A percentile compares a stretch with the other conserved stretches of the same genome.
phyloP scores from a whole-genome alignment of 225 moss, liverwort and hornwort species.

The Physcomitrellopsis africana region DNA sequence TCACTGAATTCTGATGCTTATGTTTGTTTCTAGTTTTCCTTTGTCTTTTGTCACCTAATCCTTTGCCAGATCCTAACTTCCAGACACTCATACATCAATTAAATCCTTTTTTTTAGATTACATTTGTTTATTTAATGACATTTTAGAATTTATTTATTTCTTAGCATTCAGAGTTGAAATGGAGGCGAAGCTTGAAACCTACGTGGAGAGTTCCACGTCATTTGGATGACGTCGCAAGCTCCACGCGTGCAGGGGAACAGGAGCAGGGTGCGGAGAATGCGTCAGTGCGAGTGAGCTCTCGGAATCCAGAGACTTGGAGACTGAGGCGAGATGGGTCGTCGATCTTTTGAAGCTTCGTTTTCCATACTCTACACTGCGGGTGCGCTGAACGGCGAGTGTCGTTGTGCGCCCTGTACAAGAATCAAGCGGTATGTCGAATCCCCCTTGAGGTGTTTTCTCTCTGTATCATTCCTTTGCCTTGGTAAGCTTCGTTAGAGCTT shows the following conservation, averaged over 20 bases:
- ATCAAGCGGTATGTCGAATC: constrained; percentile 11
- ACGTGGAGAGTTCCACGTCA: constrained; percentile 28
- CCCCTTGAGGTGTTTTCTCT: not conserved
- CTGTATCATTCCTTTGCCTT: not conserved
- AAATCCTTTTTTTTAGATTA: no score
- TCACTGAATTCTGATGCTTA: no score
- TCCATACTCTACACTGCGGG: not conserved
- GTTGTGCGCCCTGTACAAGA: not conserved
- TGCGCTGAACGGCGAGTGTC: not conserved
- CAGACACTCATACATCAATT: no score
- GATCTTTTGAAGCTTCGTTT: not conserved
- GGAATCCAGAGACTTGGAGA: not conserved
- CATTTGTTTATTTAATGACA: no score
- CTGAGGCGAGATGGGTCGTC: not conserved
- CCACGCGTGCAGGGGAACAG: not conserved
- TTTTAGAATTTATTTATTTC: no score
- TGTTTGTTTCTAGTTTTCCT: no score
- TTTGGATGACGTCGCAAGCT: constrained; percentile 18
- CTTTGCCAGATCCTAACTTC: no score
- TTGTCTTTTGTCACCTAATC: no score
- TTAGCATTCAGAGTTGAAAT: no score
- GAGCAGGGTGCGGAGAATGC: not conserved
- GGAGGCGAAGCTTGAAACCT: no score
- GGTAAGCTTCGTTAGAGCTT: constrained; percentile 6
- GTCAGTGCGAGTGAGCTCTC: not conserved